Base-by-base conservation (phyloP, 495 filamentous ascomycete species). In the Hypoxylon intermedium region DNA sequence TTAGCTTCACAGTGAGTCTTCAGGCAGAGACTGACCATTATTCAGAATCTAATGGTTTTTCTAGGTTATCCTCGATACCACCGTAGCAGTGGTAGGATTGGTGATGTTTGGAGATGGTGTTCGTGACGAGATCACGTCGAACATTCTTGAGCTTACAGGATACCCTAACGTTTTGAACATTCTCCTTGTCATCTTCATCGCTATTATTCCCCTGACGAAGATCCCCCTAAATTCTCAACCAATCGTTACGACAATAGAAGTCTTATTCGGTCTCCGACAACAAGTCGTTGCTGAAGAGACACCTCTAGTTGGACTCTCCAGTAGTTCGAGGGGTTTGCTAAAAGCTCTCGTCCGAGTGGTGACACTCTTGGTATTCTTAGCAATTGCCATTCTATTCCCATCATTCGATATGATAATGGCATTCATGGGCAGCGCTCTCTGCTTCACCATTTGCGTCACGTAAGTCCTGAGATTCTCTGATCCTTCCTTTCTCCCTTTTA, bases 371-470 rank as follows among this genome's bases (percentile, higher is more conserved):
- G 47, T 71, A 5, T 77, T 79, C 33, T 54, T 80, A 37, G 60
- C 47, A 11, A 81, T 80, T 61, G 83, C 92, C 9, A 88, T 98
- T 37, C 67, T 93, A 5, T 90, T 96, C 67, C 94, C 94, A 11
- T 82, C 83, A 0, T 98, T 98, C 66, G 94, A 98, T 68, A 83
- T 85, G 50, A 93, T 98, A 67, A 97, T 97, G 92, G 89, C 90
- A 24, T 87, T 98, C 54, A 84, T 97, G 77, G 94, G 94, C 1
- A 88, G 85, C 23, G 88, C 90, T n/a, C 80, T 96, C 48, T 96
- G 93, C 70, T 97, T 97, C 71, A 89, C 89, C 9, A 94, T 98
- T 48, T 97, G 94, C 75, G 88, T 98, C 56, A 93, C 95, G 78
- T 80, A 70, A 64, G 78, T 74, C 9, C 18, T 19, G 18, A n/a